These are phyloP conservation scores for Aspergillus funiculosus DNA, from an alignment of 495 filamentous ascomycete species.

Conservation along the genomic window DNA sequence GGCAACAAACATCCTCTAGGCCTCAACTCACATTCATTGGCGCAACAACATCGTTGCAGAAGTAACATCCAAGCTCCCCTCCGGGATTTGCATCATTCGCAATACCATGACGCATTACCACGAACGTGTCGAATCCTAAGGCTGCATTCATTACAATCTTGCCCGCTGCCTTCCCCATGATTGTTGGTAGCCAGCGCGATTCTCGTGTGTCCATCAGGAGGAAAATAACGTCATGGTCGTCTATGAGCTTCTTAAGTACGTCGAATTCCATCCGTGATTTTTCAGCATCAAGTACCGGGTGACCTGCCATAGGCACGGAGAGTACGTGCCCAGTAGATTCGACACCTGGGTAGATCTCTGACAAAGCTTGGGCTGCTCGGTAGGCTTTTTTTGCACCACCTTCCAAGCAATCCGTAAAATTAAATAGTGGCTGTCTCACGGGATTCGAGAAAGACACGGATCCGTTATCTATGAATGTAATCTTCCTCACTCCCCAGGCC, in stretches of 20 bases:
- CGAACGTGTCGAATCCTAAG: conserved; percentile 91
- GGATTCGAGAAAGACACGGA: conserved; percentile 95
- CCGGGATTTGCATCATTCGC: conserved; percentile 28
- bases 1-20: background rate
- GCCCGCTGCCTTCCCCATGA: conserved; percentile 88
- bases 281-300: conserved; percentile 68
- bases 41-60: conserved; percentile 96
- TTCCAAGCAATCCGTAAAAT: conserved; percentile 79
- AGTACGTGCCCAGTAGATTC: conserved; percentile 70
- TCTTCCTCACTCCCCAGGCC: conserved; percentile 95
- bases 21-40: conserved; percentile 74
- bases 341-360: conserved; percentile 86
- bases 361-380: conserved; percentile 73
- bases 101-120: conserved; percentile 92
- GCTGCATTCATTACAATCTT: conserved; percentile 97
- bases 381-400: conserved; percentile 81
- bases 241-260: conserved; percentile 64
- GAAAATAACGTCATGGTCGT: conserved; percentile 88
- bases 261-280: conserved; percentile 67
- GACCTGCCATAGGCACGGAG: conserved; percentile 90
- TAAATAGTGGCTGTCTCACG: conserved; percentile 87
- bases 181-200: conserved; percentile 91
- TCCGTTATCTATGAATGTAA: conserved; percentile 95
- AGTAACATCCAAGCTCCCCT: conserved; percentile 83
- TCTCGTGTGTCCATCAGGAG: conserved; percentile 95